Conservation (phyloP, 768 basidiomycete genomes). For the Cubamyces sp. region DNA sequence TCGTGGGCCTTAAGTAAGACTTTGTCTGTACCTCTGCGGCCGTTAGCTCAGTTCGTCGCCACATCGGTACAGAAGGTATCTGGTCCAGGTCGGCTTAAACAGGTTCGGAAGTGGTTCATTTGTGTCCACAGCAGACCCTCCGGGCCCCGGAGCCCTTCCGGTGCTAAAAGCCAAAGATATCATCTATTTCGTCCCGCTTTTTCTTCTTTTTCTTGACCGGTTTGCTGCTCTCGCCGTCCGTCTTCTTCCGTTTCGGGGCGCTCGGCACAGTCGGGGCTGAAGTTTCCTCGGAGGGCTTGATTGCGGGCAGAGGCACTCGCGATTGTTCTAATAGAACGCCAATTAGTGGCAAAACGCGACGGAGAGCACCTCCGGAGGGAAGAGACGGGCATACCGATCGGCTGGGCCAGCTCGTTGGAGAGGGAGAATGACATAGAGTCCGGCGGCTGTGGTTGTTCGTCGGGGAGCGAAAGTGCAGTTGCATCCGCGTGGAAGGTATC, state of each 20-base stretch:
- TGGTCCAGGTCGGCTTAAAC: neutral
- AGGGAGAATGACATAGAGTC: slow-evolving; percentile 14
- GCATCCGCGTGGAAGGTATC: slow-evolving; percentile 8
- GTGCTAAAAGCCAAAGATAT: slow-evolving; percentile 57
- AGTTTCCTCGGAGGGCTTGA: neutral
- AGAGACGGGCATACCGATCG: slow-evolving; percentile 3
- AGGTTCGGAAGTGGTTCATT: neutral
- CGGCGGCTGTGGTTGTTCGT: neutral
- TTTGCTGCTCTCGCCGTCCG: slow-evolving; percentile 29
- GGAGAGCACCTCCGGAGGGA: neutral
- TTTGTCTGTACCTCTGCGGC: too few species aligned
- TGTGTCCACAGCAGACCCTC: neutral
- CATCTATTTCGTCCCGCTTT: slow-evolving; percentile 64
- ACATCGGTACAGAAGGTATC: too few species aligned
- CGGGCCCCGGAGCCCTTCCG: neutral
- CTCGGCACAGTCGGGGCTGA: neutral
- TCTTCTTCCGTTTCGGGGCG: slow-evolving; percentile 24
- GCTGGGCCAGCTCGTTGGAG: slow-evolving; percentile 9
- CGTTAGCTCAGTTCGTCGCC: too few species aligned
- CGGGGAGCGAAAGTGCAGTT: slow-evolving; percentile 3
- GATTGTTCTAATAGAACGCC: slow-evolving; percentile 4
- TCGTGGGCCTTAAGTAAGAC: too few species aligned
- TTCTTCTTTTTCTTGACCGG: slow-evolving; percentile 42
- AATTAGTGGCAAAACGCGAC: neutral
- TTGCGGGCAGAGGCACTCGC: neutral